Evolutionary conservation across 495 filamentous ascomycete genomes (phyloP).

Genomic region (Annulohypoxylon nitens): DNA sequence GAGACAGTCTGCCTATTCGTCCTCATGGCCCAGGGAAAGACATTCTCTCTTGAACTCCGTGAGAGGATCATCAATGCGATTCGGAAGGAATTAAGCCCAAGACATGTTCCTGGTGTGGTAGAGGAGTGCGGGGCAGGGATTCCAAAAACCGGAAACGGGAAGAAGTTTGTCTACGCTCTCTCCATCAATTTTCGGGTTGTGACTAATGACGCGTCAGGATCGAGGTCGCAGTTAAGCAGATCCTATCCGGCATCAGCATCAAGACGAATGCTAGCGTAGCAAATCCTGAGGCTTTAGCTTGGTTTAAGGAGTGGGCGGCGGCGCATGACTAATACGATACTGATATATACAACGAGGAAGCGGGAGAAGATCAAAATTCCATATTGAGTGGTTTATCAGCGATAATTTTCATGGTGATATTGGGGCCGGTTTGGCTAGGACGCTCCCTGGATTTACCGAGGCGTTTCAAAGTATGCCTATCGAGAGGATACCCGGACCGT

Average conservation of each 20-base stretch:
- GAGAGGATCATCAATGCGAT: slow-evolving; percentile 72
- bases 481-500: background rate
- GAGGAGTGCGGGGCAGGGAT: slow-evolving; percentile 81
- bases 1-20: slow-evolving; percentile 90
- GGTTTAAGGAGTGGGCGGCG: slow-evolving; percentile 81
- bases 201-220: slow-evolving; percentile 63
- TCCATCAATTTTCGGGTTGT: background rate
- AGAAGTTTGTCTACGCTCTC: slow-evolving; percentile 70
- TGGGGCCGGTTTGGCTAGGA: background rate
- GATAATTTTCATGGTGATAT: background rate
- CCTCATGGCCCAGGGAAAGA: slow-evolving; percentile 71
- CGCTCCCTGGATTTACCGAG: background rate
- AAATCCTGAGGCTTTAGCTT: slow-evolving; percentile 84
- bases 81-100: slow-evolving; percentile 80
- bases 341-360: background rate
- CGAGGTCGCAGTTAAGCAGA: slow-evolving; percentile 93
- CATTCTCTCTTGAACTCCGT: slow-evolving; percentile 66
- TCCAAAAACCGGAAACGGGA: slow-evolving; percentile 90
- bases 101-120: slow-evolving; percentile 87
- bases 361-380: background rate
- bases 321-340: slow-evolving; percentile 34
- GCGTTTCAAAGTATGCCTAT: background rate
- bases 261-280: slow-evolving; percentile 89
- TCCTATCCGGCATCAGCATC: slow-evolving; percentile 86
- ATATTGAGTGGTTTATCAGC: background rate